Evolutionary conservation across 192 early-diverging fungal species (phyloP).

Genomic region (Mortierella hygrophila): DNA sequence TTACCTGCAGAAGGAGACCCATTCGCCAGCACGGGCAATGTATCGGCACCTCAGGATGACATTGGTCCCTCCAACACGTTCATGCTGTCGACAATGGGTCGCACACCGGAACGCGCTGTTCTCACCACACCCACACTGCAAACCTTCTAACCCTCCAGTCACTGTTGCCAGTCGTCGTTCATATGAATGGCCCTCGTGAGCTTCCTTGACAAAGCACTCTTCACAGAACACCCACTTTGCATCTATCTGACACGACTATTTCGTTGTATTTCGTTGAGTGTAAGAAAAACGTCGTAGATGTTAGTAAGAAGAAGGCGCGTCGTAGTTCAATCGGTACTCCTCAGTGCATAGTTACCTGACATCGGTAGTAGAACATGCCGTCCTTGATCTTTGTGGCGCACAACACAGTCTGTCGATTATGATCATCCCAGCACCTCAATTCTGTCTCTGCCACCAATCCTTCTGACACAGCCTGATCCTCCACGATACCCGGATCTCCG

Average conservation of each 20-base stretch:
- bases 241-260: slow-evolving; percentile 44
- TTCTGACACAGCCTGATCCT: not conserved
- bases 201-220: slow-evolving; percentile 38
- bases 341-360: slow-evolving; percentile 13
- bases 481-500: slow-evolving; percentile 14
- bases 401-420: slow-evolving; percentile 41
- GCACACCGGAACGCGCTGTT: slow-evolving; percentile 51
- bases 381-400: slow-evolving; percentile 37
- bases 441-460: not conserved
- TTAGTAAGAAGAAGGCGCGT: not conserved
- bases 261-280: not conserved
- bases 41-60: slow-evolving; percentile 37
- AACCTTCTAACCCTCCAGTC: not conserved
- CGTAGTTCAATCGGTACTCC: not conserved
- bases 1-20: slow-evolving; percentile 41
- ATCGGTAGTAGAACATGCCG: slow-evolving; percentile 35
- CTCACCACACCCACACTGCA: slow-evolving; percentile 37
- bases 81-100: slow-evolving; percentile 40
- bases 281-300: not conserved
- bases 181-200: slow-evolving; percentile 32
- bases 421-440: slow-evolving; percentile 25
- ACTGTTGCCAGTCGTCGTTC: slow-evolving; percentile 11
- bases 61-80: slow-evolving; percentile 43
- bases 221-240: slow-evolving; percentile 29
- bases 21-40: slow-evolving; percentile 28